Evolutionary conservation across 1,284 basidiomycete genomes (phyloP), one percentile per base, ranked within the genome.

Genomic region (Melampsora occidentalis): DNA sequence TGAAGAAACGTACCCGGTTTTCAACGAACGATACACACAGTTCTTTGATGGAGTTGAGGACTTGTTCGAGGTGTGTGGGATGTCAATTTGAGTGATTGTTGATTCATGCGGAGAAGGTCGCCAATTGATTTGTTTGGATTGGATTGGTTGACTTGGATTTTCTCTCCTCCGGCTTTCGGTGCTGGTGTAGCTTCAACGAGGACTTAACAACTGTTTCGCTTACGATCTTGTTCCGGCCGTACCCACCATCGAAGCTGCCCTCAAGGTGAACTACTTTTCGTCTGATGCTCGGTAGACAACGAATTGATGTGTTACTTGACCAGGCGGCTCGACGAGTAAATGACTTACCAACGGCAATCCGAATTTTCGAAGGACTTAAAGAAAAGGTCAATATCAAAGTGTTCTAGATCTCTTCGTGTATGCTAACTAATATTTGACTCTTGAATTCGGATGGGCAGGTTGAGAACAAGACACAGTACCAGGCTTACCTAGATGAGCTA

Each of bases 141-240:
- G 42, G 16, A 16, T 46, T 16, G 42, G 16, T 46, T 46, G 42
- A 46, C 42, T 16, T 46, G 42, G 10, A 12, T 46, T 59, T 25
- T 59, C 16, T 51, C 57, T 18, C 33, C n/a, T 20, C 25, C 63
- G 18, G 14, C 22, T 46, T 49, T 16, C 39, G 51, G 28, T 39
- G 9, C 31, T 18, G 35, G 4, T 64, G 2, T 76, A 76, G 73
- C 90, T 96, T 80, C 94, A 97, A 85, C 91, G 96, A 78, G 96
- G 96, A 65, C 87, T 99, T 81, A 99, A 99, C 88, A 99, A 99
- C 88, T 97, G 94, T 86, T 99, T 99, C 83, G 93, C 96, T 1
- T 96, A 99, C 85, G 96, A 99, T 84, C 88, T 99, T 79, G 97
- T 99, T 33, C 96, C 96, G 62, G 90, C 93, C 35, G 73, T 76